Conservation (phyloP, 2,329 filamentous ascomycete species). For the Fusarium nanum region DNA sequence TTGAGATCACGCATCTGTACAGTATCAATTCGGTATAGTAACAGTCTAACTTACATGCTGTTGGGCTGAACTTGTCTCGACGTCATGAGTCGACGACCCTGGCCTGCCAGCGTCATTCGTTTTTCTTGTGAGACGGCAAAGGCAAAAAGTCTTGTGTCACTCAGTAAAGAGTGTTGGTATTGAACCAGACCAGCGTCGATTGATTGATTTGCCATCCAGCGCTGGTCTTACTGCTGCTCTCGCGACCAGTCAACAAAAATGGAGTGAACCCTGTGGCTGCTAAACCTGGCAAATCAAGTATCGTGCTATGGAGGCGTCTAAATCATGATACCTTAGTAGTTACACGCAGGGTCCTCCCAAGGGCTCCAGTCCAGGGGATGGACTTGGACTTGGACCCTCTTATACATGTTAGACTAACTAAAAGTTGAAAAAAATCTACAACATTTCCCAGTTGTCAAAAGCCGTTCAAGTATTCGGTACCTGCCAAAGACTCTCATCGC, state of each 20-base stretch:
- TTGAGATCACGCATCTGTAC: conserved; percentile 5
- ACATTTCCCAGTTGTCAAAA: conserved; percentile 15
- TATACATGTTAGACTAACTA: not conserved
- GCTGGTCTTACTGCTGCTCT: not conserved
- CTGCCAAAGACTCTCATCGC: conserved; percentile 2
- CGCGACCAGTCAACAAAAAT: not conserved
- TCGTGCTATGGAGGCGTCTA: not conserved
- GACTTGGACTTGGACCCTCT: conserved; percentile 17
- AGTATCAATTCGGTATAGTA: not conserved
- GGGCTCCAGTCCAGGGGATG: not conserved
- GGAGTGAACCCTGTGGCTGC: conserved; percentile 7
- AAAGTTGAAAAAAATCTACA: conserved; percentile 19
- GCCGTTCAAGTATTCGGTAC: conserved; percentile 26
- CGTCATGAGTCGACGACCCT: conserved; percentile 29
- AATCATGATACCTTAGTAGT: not conserved
- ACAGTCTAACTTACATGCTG: not conserved
- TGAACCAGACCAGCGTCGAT: not conserved
- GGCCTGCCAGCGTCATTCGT: conserved; percentile 35
- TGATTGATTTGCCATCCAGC: not conserved
- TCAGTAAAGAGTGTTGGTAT: not conserved
- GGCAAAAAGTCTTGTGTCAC: conserved; percentile 14
- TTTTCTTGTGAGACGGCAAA: conserved; percentile 12
- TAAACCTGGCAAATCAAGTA: not conserved
- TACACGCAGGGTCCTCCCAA: conserved; percentile 35
- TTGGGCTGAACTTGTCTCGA: conserved; percentile 3